These are phyloP conservation scores for Paramecium primaurelia DNA, from an alignment of 73 alveolate genomes.

Conservation along the genomic window DNA sequence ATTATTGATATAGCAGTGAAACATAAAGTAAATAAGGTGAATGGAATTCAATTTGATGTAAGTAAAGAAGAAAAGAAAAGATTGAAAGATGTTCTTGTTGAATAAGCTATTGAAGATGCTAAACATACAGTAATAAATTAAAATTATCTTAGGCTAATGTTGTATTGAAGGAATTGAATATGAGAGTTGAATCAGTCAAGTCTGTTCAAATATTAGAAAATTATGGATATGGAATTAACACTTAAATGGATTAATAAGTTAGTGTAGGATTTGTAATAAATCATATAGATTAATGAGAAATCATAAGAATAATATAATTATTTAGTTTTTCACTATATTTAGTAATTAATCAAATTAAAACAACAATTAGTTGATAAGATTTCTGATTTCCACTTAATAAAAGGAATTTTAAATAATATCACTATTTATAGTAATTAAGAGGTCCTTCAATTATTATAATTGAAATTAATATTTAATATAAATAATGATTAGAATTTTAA, in stretches of 20 bases:
- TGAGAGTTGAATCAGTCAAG: not conserved
- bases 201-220: not conserved
- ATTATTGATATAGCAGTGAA: constrained; percentile 1
- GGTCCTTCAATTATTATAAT: not conserved
- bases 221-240: not conserved
- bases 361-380: not conserved
- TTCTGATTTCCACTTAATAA: not conserved
- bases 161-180: not conserved
- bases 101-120: constrained; percentile 34
- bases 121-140: not conserved
- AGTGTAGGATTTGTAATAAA: not conserved
- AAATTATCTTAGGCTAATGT: not conserved
- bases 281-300: not conserved
- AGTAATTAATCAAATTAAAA: not conserved
- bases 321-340: not conserved
- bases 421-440: not conserved
- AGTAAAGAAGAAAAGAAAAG: not conserved
- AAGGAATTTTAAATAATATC: not conserved
- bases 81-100: not conserved
- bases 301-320: not conserved
- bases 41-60: not conserved
- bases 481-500: not conserved
- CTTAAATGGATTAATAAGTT: not conserved
- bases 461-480: not conserved
- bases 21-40: not conserved